phyloP scores from a whole-genome alignment of 2,329 filamentous ascomycete species.

The Microcera coccophila region DNA sequence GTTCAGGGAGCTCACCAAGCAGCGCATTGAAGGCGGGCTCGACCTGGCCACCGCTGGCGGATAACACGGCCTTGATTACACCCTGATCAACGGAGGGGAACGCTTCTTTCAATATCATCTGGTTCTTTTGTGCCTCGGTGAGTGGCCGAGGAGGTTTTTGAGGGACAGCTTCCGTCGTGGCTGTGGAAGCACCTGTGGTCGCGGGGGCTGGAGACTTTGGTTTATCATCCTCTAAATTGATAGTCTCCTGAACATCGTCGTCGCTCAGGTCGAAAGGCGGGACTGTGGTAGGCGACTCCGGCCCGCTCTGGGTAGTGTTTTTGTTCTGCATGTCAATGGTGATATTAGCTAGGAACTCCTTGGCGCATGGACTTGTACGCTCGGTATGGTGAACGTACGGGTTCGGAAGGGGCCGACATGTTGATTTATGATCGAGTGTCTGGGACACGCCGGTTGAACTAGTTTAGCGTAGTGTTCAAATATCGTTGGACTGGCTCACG shows the following conservation, averaged over 20 bases:
- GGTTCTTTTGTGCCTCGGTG: conserved; percentile 77
- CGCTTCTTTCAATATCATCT: conserved; percentile 85
- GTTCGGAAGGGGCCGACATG: conserved; percentile 43
- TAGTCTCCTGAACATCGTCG: conserved; percentile 63
- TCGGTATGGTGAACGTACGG: conserved; percentile 36
- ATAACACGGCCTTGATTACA: conserved; percentile 83
- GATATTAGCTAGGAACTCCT: conserved; percentile 19
- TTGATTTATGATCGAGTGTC: conserved; percentile 7
- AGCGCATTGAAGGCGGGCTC: conserved; percentile 96
- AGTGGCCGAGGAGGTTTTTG: conserved; percentile 82
- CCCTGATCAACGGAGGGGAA: conserved; percentile 78
- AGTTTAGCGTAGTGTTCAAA: not conserved
- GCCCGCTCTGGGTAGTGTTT: conserved; percentile 38
- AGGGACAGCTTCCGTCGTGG: conserved; percentile 50
- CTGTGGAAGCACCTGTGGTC: conserved; percentile 22
- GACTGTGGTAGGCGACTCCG: conserved; percentile 64
- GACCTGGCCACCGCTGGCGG: conserved; percentile 79
- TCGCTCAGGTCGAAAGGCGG: conserved; percentile 65
- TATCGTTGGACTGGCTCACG: not conserved
- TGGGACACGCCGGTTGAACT: not conserved
- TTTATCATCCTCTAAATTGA: conserved; percentile 44
- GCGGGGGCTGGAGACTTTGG: conserved; percentile 8
- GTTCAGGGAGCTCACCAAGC: conserved; percentile 57
- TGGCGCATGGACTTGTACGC: conserved; percentile 8
- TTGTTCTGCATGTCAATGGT: conserved; percentile 39